phyloP scores from a whole-genome alignment of 441 rosid species.

The Rhodomyrtus psidioides region DNA sequence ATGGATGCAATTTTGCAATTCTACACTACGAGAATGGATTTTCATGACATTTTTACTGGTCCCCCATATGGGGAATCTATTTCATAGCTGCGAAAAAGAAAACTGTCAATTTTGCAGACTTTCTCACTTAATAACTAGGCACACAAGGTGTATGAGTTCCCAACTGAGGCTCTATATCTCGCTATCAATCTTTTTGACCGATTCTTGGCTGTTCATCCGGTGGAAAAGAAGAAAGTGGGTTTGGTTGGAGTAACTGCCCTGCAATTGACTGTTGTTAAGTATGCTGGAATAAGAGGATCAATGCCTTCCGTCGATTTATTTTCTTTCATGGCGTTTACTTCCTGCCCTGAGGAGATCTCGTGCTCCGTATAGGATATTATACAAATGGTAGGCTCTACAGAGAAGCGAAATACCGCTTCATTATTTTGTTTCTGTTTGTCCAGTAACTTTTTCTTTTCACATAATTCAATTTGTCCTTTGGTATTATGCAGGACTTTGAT shows the following conservation, averaged over 20 bases:
- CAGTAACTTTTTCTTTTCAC: not conserved
- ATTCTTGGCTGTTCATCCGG: rapidly evolving
- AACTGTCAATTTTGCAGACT: not conserved
- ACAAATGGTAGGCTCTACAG: not conserved
- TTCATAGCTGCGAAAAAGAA: no score
- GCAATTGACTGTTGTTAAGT: not conserved
- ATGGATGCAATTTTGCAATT: not conserved
- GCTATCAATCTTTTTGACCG: not conserved
- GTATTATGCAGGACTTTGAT: not conserved
- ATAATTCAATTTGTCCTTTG: not conserved
- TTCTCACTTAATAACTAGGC: not conserved
- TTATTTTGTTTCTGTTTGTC: not conserved
- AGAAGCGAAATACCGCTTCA: not conserved
- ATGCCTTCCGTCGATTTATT: not conserved
- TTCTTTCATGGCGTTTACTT: not conserved
- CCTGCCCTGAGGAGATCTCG: not conserved
- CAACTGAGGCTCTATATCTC: not conserved
- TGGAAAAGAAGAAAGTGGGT: not conserved
- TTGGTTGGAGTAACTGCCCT: not conserved
- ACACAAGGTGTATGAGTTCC: not conserved
- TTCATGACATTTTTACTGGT: no score
- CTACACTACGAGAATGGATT: no score
- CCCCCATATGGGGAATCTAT: no score
- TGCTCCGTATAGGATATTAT: not conserved
- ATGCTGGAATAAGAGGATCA: not conserved